Percentiles rank a stretch among this genome's conserved stretches.
These are phyloP conservation scores for Toxicodendron radicans DNA, from an alignment of 345 rosid genomes.

Conservation along the genomic window DNA sequence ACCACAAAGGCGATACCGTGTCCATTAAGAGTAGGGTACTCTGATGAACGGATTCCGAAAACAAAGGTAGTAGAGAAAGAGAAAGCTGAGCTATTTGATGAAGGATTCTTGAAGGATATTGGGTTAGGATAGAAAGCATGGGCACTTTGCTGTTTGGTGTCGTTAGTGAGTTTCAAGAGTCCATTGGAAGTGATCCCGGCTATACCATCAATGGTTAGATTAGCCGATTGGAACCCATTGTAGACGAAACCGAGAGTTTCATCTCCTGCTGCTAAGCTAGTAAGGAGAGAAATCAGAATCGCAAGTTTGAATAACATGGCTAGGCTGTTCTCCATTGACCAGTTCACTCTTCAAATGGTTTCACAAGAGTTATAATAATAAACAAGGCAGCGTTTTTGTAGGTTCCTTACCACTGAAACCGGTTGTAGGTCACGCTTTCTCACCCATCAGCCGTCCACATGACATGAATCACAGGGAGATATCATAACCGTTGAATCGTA, in stretches of 20 bases:
- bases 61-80: constrained; percentile 60
- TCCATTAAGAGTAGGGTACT: constrained; percentile 20
- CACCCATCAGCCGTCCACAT: too few species aligned
- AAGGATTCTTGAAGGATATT: constrained; percentile 42
- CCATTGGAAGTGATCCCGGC: constrained; percentile 8
- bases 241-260: constrained; percentile 22
- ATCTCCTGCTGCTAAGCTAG: constrained; percentile 8
- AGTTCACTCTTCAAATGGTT: too few species aligned
- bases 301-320: constrained; percentile 24
- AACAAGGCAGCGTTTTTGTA: too few species aligned
- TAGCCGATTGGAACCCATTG: constrained; percentile 36
- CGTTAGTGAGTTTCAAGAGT: constrained; percentile 47
- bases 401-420: too few species aligned
- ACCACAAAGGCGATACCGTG: constrained; percentile 59
- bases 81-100: constrained; percentile 26
- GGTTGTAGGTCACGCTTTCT: too few species aligned
- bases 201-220: constrained; percentile 42
- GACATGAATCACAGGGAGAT: too few species aligned
- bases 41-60: constrained; percentile 45
- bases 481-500: too few species aligned
- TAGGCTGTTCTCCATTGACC: too few species aligned
- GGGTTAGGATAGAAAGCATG: constrained; percentile 50
- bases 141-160: constrained; percentile 26
- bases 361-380: too few species aligned
- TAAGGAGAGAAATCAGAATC: not conserved